Conservation (phyloP, 2,329 filamentous ascomycete genomes). For the Penicillium paneum region DNA sequence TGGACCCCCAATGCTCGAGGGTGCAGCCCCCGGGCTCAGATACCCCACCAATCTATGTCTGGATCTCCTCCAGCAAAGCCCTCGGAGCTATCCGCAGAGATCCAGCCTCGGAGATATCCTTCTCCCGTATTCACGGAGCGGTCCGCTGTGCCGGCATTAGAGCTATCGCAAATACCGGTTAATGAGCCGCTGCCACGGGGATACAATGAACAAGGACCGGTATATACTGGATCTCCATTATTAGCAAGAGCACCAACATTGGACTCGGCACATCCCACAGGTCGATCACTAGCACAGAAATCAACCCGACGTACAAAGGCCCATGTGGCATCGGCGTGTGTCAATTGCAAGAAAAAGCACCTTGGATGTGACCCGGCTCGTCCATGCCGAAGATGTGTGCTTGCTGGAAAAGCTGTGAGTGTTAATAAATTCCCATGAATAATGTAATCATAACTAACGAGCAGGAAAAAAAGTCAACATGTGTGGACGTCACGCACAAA, state of each 20-base stretch:
- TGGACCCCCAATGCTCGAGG: constrained; percentile 39
- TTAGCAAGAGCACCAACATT: constrained; percentile 22
- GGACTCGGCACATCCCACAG: constrained; percentile 21
- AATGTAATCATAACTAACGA: background rate
- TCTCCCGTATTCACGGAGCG: constrained; percentile 19
- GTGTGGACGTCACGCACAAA: constrained; percentile 48
- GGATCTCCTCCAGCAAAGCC: constrained; percentile 40
- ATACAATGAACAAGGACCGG: constrained; percentile 19
- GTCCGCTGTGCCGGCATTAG: constrained; percentile 7
- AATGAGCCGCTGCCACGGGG: constrained; percentile 21
- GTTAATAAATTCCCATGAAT: background rate
- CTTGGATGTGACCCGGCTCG: constrained; percentile 46
- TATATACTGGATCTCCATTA: constrained; percentile 11
- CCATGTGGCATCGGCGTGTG: constrained; percentile 48
- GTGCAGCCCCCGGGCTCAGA: constrained; percentile 39
- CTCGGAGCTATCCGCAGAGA: constrained; percentile 37
- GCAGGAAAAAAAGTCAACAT: constrained; percentile 38
- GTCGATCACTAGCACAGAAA: constrained; percentile 34
- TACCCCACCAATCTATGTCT: constrained; percentile 45
- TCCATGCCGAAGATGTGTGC: constrained; percentile 46
- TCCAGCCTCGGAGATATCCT: constrained; percentile 32
- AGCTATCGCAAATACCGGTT: constrained; percentile 16
- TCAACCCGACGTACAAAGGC: constrained; percentile 46
- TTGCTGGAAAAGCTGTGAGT: constrained; percentile 47
- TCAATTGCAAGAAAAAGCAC: constrained; percentile 51